These are phyloP conservation scores for Parachaetomium inaequale DNA, from an alignment of 495 filamentous ascomycete genomes.

Conservation along the genomic window DNA sequence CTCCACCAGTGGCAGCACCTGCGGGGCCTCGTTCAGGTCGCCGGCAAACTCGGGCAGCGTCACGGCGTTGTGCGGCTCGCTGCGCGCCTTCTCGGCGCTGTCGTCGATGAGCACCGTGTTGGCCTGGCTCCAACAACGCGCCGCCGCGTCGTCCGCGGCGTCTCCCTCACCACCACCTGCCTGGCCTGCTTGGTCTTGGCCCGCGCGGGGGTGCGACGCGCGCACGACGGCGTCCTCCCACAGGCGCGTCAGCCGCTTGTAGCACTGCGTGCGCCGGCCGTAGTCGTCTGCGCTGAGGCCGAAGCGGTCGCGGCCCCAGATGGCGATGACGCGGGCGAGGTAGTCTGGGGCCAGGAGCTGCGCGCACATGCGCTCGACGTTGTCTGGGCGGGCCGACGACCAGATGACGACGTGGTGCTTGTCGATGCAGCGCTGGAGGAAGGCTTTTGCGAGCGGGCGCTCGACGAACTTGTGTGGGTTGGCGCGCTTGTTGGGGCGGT, in stretches of 20 bases:
- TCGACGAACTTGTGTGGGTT: constrained; percentile 50
- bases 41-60: constrained; percentile 72
- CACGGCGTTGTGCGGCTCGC: constrained; percentile 80
- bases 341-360: constrained; percentile 46
- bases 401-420: constrained; percentile 81
- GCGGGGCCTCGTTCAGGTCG: constrained; percentile 30
- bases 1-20: constrained; percentile 46
- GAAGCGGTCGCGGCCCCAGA: constrained; percentile 80
- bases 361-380: constrained; percentile 60
- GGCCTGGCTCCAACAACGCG: constrained; percentile 62
- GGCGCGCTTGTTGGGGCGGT: constrained; percentile 52
- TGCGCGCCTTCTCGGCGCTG: constrained; percentile 67
- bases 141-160: no score
- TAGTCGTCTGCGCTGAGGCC: constrained; percentile 62
- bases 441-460: constrained; percentile 60
- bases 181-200: no score
- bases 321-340: constrained; percentile 53
- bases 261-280: constrained; percentile 70
- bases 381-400: constrained; percentile 75
- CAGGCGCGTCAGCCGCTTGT: constrained; percentile 72
- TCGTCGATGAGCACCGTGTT: constrained; percentile 93
- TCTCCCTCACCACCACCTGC: no score
- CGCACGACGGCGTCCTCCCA: constrained; percentile 61
- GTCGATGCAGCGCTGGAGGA: constrained; percentile 63
- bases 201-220: constrained; percentile 43